Conservation (phyloP, 148 eudicot genomes). For the Persicaria maculosa region DNA sequence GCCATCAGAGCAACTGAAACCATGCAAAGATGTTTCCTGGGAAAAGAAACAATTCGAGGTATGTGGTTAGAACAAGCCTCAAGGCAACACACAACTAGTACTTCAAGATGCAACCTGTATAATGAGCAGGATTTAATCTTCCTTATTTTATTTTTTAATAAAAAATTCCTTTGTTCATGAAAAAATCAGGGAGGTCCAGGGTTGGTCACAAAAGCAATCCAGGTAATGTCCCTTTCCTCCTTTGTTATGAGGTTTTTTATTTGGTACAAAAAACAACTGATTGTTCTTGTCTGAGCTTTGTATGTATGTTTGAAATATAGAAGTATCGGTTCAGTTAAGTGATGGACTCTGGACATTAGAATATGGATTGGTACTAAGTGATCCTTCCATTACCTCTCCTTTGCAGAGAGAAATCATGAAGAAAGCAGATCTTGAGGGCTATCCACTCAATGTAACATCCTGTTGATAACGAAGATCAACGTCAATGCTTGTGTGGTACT, state of each 20-base stretch:
- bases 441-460: constrained; percentile 19
- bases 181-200: constrained; percentile 57
- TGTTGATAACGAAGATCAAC: neutral
- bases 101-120: neutral
- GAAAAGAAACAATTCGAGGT: constrained; percentile 55
- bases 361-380: neutral
- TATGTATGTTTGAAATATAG: neutral
- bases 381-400: neutral
- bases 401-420: constrained; percentile 53
- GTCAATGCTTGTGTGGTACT: no score
- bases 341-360: neutral
- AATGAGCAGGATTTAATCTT: neutral
- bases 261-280: neutral
- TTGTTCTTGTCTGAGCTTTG: neutral
- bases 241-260: neutral
- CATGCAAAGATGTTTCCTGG: constrained; percentile 60
- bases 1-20: constrained; percentile 39
- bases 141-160: neutral
- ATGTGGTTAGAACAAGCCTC: neutral
- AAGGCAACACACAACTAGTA: neutral
- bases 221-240: constrained; percentile 30
- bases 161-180: constrained; percentile 3
- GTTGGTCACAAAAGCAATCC: constrained; percentile 48
- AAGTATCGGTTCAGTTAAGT: neutral
- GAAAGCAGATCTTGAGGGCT: constrained; percentile 42